These are phyloP conservation scores for Talaromyces funiculosus DNA, from an alignment of 2,329 filamentous ascomycete genomes.

Conservation along the genomic window DNA sequence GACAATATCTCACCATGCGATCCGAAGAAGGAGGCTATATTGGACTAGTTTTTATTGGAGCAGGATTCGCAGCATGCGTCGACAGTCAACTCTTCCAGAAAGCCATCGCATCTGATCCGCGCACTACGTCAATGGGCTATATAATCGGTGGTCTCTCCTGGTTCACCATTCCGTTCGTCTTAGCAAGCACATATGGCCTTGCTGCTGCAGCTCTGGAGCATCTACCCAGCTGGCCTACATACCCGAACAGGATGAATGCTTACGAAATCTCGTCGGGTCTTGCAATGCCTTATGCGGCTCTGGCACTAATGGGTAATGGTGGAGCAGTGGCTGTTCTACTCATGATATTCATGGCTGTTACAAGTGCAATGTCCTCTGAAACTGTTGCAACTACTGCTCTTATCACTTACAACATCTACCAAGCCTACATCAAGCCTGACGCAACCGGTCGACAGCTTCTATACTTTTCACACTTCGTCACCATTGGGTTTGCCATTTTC, in stretches of 20 bases:
- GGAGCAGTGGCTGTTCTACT: slow-evolving; percentile 44
- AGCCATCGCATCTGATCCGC: slow-evolving; percentile 45
- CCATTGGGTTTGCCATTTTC: slow-evolving; percentile 45
- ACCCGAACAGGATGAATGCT: slow-evolving; percentile 37
- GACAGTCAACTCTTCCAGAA: slow-evolving; percentile 52
- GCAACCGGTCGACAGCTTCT: slow-evolving; percentile 41
- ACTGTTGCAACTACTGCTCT: slow-evolving; percentile 51
- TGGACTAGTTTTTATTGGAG: background rate
- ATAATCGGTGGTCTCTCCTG: slow-evolving; percentile 43
- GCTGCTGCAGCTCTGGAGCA: slow-evolving; percentile 42
- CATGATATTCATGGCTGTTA: slow-evolving; percentile 49
- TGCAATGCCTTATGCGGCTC: slow-evolving; percentile 45
- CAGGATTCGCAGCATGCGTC: slow-evolving; percentile 27
- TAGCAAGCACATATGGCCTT: slow-evolving; percentile 45
- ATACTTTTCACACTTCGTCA: slow-evolving; percentile 43
- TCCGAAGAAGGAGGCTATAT: slow-evolving; percentile 34
- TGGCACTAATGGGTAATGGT: slow-evolving; percentile 40
- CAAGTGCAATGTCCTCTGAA: slow-evolving; percentile 46
- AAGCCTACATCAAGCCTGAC: slow-evolving; percentile 46
- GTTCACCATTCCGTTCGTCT: slow-evolving; percentile 45
- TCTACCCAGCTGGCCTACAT: slow-evolving; percentile 43
- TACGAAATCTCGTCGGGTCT: slow-evolving; percentile 41
- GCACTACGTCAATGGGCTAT: slow-evolving; percentile 45
- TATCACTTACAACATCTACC: slow-evolving; percentile 47
- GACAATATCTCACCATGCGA: slow-evolving; percentile 47